These are phyloP conservation scores for Penicillium sp. DNA, from an alignment of 2,329 filamentous ascomycete genomes.

Conservation along the genomic window DNA sequence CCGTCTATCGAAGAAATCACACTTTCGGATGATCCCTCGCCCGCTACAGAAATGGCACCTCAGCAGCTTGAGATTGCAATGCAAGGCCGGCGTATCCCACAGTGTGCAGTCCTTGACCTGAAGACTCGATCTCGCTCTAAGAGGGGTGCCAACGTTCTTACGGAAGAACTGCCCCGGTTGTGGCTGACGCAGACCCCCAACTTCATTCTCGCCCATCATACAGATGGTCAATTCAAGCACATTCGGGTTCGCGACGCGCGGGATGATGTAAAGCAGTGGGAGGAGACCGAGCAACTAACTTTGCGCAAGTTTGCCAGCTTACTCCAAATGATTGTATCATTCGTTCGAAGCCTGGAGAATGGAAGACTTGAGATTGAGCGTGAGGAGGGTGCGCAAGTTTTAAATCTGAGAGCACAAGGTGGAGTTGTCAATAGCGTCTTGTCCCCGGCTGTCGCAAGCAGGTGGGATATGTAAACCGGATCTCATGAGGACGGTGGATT, in stretches of 20 bases:
- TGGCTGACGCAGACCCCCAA: conserved; percentile 55
- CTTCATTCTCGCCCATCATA: conserved; percentile 54
- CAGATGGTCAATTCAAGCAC: conserved; percentile 45
- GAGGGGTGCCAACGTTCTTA: conserved; percentile 37
- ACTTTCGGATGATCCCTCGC: background rate
- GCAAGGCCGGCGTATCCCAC: conserved; percentile 34
- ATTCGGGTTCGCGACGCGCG: conserved; percentile 43
- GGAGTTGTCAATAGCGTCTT: conserved; percentile 10
- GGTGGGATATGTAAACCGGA: background rate
- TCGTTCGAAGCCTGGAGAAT: conserved; percentile 16
- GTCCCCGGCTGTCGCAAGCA: background rate
- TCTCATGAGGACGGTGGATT: background rate
- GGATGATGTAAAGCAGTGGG: conserved; percentile 44
- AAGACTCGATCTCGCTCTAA: conserved; percentile 50
- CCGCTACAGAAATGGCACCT: background rate
- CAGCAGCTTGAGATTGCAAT: conserved; percentile 22
- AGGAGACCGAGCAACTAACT: conserved; percentile 35
- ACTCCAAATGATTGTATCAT: conserved; percentile 21
- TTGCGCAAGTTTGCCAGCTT: conserved; percentile 20
- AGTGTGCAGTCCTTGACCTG: conserved; percentile 52
- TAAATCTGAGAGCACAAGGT: conserved; percentile 34
- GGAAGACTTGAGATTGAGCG: conserved; percentile 29
- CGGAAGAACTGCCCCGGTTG: conserved; percentile 46
- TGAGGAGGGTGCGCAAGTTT: conserved; percentile 21
- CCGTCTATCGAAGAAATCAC: conserved; percentile 1